Conservation (phyloP, 257 asterid species). For the Parsonsia alboflavescens region DNA sequence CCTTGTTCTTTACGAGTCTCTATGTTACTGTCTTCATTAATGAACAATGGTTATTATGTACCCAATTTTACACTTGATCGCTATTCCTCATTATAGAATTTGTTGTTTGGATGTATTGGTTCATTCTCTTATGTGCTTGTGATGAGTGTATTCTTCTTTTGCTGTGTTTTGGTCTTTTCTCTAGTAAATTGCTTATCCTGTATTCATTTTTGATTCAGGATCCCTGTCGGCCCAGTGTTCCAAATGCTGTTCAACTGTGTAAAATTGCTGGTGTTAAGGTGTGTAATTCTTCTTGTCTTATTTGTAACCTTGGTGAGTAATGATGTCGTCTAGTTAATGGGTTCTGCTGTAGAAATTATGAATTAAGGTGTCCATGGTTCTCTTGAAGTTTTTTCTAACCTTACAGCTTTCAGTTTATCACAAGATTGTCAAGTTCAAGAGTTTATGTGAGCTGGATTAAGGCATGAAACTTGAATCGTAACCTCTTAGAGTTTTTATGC, state of each 20-base stretch:
- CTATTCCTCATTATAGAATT: background rate
- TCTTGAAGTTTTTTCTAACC: background rate
- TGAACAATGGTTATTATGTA: background rate
- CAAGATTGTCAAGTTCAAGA: no score
- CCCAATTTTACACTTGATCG: background rate
- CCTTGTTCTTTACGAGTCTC: background rate
- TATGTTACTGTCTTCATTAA: background rate
- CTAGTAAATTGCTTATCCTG: background rate
- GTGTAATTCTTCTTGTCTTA: constrained; percentile 1
- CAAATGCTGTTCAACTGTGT: constrained; percentile 77
- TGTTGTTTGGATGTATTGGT: background rate
- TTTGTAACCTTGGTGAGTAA: background rate
- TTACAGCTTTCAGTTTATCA: background rate
- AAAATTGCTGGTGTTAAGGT: constrained; percentile 88
- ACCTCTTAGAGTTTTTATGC: no score
- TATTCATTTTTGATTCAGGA: constrained; percentile 40
- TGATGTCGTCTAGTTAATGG: background rate
- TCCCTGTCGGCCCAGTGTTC: constrained; percentile 88
- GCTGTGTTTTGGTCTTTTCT: background rate
- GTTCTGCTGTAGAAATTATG: background rate
- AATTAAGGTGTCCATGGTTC: background rate
- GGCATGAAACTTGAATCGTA: no score
- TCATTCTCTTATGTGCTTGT: background rate
- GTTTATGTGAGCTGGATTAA: no score
- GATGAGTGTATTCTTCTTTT: background rate